Evolutionary conservation across 176 grass and related monocot species (phyloP).

Genomic region (Tillandsia fasciculata): DNA sequence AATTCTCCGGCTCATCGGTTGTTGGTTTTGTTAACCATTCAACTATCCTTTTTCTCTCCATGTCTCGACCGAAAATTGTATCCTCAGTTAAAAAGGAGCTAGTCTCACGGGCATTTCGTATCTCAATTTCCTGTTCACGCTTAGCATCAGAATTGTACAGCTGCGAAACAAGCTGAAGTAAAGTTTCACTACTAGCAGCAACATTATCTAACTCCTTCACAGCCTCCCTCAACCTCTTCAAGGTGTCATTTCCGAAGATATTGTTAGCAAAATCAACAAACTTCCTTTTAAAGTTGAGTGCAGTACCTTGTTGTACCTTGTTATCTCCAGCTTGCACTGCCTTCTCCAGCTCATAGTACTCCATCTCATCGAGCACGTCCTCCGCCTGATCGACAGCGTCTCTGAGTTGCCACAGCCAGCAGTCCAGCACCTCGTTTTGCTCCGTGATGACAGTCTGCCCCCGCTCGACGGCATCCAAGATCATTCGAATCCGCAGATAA

Average conservation of each 20-base stretch:
- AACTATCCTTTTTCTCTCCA: too few relatives aligned
- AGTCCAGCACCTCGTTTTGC: conserved; percentile 16
- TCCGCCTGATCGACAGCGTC: too few relatives aligned
- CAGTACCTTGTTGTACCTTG: background rate
- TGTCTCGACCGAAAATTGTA: too few relatives aligned
- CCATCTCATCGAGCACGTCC: too few relatives aligned
- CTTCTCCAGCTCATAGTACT: too few relatives aligned
- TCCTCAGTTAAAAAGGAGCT: conserved; percentile 13
- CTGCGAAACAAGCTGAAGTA: conserved; percentile 4
- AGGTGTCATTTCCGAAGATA: background rate
- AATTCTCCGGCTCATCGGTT: too few relatives aligned
- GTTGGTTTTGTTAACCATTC: too few relatives aligned
- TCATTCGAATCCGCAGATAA: conserved; percentile 2
- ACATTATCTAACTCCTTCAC: conserved; percentile 20
- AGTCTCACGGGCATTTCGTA: background rate
- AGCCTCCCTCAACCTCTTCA: conserved; percentile 9
- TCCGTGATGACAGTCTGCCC: conserved; percentile 5
- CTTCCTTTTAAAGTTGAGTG: background rate
- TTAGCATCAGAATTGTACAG: background rate
- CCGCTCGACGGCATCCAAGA: conserved; percentile 10
- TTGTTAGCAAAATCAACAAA: background rate
- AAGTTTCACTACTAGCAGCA: background rate
- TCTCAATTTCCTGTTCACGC: background rate
- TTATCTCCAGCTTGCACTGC: conserved; percentile 9
- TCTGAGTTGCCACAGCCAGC: background rate